Conservation (phyloP, 2,329 filamentous ascomycete species). For the Davidsoniella neocaledoniae region DNA sequence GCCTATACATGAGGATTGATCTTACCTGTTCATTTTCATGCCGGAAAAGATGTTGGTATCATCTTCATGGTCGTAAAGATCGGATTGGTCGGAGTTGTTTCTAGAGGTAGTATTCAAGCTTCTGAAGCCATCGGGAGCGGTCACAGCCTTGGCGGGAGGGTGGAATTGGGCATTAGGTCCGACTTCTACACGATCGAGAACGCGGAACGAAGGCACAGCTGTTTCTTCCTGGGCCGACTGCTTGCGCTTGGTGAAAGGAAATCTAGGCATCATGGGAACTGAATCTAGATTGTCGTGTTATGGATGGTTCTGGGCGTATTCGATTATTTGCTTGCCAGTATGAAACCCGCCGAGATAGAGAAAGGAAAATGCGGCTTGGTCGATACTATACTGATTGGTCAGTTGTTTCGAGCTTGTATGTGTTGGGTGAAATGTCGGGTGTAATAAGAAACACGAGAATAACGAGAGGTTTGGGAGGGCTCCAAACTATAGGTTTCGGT, state of each 20-base stretch:
- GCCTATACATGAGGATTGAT: constrained; percentile 14
- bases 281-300: too few species aligned
- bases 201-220: constrained; percentile 38
- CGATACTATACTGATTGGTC: too few species aligned
- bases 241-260: constrained; percentile 43
- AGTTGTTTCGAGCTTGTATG: too few species aligned
- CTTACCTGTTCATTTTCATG: constrained; percentile 38
- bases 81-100: constrained; percentile 19
- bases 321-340: too few species aligned
- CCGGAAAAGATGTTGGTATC: constrained; percentile 44
- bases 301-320: too few species aligned
- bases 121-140: constrained; percentile 30
- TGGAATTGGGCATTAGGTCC: neutral
- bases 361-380: too few species aligned
- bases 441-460: too few species aligned
- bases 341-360: too few species aligned
- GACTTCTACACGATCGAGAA: constrained; percentile 34
- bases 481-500: too few species aligned
- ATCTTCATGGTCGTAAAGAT: constrained; percentile 23
- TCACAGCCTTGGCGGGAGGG: constrained; percentile 14
- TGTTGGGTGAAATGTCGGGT: too few species aligned
- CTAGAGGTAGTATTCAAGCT: constrained; percentile 22
- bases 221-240: constrained; percentile 37
- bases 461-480: too few species aligned
- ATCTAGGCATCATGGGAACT: constrained; percentile 40